A percentile compares a stretch with the other conserved stretches of the same genome.
Evolutionary conservation across 2,329 filamentous ascomycete genomes (phyloP).

Genomic region (Botryotinia narcissicola): DNA sequence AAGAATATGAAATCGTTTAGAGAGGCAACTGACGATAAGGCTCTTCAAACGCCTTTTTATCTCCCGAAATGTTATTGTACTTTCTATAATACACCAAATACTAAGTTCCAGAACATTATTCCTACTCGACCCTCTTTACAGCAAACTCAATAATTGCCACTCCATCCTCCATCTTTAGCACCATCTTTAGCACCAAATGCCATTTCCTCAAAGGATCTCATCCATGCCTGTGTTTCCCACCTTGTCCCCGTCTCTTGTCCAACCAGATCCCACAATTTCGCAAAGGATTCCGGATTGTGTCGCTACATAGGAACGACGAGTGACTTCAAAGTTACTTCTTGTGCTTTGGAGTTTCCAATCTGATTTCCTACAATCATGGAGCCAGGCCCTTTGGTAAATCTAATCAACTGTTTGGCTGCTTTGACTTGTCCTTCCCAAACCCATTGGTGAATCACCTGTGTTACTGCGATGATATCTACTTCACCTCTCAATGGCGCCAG

Average conservation of each 20-base stretch:
- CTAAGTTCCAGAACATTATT: background rate
- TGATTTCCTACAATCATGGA: slow-evolving; percentile 20
- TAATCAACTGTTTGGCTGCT: slow-evolving; percentile 21
- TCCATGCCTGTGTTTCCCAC: slow-evolving; percentile 16
- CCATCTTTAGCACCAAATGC: slow-evolving; percentile 3
- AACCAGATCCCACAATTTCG: slow-evolving; percentile 20
- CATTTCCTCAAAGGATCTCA: slow-evolving; percentile 17
- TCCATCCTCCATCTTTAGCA: slow-evolving; percentile 12
- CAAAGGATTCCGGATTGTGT: slow-evolving; percentile 20
- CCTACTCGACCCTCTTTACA: background rate
- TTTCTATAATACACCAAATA: no score
- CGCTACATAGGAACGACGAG: slow-evolving; percentile 13
- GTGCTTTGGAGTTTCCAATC: slow-evolving; percentile 15
- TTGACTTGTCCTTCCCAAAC: slow-evolving; percentile 40
- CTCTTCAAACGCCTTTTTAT: no score
- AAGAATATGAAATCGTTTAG: no score
- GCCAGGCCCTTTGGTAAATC: slow-evolving; percentile 3
- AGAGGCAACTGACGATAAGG: no score
- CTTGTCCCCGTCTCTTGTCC: slow-evolving; percentile 19
- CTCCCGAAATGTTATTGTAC: no score
- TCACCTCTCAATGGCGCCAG: slow-evolving; percentile 40
- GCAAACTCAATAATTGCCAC: slow-evolving; percentile 12
- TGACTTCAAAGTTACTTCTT: slow-evolving; percentile 7
- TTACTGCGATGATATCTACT: slow-evolving; percentile 44
- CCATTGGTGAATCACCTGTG: slow-evolving; percentile 47